Evolutionary conservation across 208 protist genomes (phyloP), one percentile per base, ranked within the genome.

Genomic region (Leishmania guyanensis): DNA sequence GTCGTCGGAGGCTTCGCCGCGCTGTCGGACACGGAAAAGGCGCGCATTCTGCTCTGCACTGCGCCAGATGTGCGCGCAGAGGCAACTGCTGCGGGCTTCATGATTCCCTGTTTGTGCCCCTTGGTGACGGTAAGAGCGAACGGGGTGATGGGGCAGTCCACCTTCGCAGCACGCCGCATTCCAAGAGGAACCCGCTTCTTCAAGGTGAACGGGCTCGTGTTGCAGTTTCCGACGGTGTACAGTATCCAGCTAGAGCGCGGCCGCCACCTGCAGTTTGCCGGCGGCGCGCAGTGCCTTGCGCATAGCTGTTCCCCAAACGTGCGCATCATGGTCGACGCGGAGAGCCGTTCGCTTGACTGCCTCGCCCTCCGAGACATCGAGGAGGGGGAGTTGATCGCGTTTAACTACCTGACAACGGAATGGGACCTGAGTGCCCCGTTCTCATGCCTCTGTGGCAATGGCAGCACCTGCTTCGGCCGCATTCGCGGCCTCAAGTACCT

Each of bases 321-420:
- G 43, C 92, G 92, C 81, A 79, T 97, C 74, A 89, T 96, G 79
- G 87, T 94, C 36, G 93, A 97, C 62, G 79, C 80, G 46, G 82
- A 84, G 65, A 85, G 79, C 50, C 82, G 86, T 77, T 80, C 81
- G 56, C 70, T 97, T 8, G 88, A 93, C 78, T 95, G 93, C 77
- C 72, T 95, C 62, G 93, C 94, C 46, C 84, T 96, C 43, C 93
- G 93, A 29, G 86, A 92, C 74, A 96, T 97, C 70, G 71, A 70
- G 22, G 78, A 84, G 12, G 93, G 91, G 14, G 94, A 96, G 81
- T 22, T 95, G 77, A 91, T 97, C 77, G 89, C 92, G 14, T 97
- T 96, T 82, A 97, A 97, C 86, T 97, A 96, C 88, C 86, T 97
- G 36, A 92, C 91, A 17, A 97, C 94, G 51, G 94, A 97, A 88